Evolutionary conservation across 2,329 filamentous ascomycete genomes (phyloP).

Genomic region (Triangularia setosa): DNA sequence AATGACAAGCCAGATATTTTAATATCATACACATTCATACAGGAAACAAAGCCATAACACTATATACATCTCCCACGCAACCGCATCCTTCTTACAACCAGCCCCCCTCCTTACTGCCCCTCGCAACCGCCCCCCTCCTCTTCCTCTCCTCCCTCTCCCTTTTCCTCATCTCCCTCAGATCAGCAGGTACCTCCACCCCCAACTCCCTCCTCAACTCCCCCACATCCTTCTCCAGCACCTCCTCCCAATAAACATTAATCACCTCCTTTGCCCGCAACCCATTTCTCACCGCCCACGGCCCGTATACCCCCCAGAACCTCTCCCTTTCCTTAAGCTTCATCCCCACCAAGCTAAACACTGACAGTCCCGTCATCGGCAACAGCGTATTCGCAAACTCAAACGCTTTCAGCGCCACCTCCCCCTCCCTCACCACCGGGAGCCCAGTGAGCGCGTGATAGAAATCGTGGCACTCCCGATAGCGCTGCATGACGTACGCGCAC

Average conservation of each 20-base stretch:
- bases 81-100: not conserved
- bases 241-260: slow-evolving; percentile 98
- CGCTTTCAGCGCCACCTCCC: slow-evolving; percentile 94
- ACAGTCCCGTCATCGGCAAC: slow-evolving; percentile 90
- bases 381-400: slow-evolving; percentile 96
- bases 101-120: slow-evolving; percentile 2
- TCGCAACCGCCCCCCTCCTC: slow-evolving; percentile 41
- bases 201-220: slow-evolving; percentile 68
- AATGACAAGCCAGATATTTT: too few species aligned
- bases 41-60: not conserved
- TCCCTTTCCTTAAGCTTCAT: slow-evolving; percentile 76
- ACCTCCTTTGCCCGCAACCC: slow-evolving; percentile 73
- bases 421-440: slow-evolving; percentile 86
- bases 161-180: slow-evolving; percentile 74
- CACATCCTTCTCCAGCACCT: slow-evolving; percentile 82
- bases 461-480: slow-evolving; percentile 95
- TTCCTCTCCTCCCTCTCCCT: slow-evolving; percentile 65
- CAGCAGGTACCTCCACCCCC: slow-evolving; percentile 83
- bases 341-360: slow-evolving; percentile 79
- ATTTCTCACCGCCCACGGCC: slow-evolving; percentile 88
- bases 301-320: slow-evolving; percentile 69
- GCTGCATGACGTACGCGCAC: slow-evolving; percentile 97
- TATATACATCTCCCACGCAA: not conserved
- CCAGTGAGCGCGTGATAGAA: slow-evolving; percentile 96
- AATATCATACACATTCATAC: not conserved